A percentile compares a stretch with the other conserved stretches of the same genome.
Evolutionary conservation across 2,329 filamentous ascomycete species (phyloP).

Genomic region (Talaromyces funiculosus): DNA sequence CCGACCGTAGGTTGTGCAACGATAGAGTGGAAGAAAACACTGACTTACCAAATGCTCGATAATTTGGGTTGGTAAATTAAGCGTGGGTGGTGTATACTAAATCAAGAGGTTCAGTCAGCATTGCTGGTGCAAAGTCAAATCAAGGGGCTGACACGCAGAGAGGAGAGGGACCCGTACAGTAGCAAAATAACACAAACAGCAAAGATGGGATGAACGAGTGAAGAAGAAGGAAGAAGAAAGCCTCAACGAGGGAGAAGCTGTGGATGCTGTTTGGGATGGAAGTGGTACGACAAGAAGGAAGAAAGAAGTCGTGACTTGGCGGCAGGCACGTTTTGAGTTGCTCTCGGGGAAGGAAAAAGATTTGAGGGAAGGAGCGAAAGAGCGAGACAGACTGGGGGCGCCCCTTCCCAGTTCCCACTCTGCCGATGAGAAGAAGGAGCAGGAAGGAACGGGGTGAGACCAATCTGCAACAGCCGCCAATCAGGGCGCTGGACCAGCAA

Average conservation of each 20-base stretch:
- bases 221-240: slow-evolving; percentile 22
- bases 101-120: neutral
- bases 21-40: neutral
- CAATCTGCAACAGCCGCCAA: slow-evolving; percentile 5
- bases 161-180: slow-evolving; percentile 13
- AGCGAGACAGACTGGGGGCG: neutral
- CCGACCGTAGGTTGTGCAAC: neutral
- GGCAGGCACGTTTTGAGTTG: slow-evolving; percentile 10
- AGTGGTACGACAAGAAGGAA: slow-evolving; percentile 7
- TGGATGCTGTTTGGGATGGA: slow-evolving; percentile 10
- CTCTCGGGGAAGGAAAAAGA: neutral
- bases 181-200: slow-evolving; percentile 15
- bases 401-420: neutral
- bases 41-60: neutral
- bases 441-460: slow-evolving; percentile 11
- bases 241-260: slow-evolving; percentile 32
- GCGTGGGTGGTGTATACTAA: slow-evolving; percentile 6
- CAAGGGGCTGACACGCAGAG: neutral
- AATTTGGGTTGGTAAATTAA: neutral
- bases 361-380: neutral
- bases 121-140: neutral
- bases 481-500: neutral
- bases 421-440: neutral
- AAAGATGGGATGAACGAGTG: slow-evolving; percentile 30
- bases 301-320: slow-evolving; percentile 8